These are phyloP conservation scores for Micractinium conductrix DNA, from an alignment of 139 green algal species.

Conservation along the genomic window DNA sequence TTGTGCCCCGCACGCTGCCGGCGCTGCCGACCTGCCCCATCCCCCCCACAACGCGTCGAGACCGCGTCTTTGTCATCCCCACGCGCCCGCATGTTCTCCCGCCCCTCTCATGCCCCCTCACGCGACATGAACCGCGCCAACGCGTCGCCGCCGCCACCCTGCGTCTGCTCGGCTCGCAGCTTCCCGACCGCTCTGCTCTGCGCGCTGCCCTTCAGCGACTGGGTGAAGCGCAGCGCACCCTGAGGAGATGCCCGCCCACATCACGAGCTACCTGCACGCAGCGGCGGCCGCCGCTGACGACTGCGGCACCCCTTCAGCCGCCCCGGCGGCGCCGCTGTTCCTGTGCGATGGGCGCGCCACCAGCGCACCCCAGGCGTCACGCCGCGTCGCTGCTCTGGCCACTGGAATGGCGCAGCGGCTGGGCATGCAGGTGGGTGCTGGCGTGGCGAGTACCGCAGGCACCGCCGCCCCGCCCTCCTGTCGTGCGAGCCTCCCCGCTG, in stretches of 20 bases:
- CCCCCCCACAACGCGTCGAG: too few species aligned
- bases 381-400: slow-evolving; percentile 53
- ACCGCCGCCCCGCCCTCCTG: not conserved
- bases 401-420: slow-evolving; percentile 36
- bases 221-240: not conserved
- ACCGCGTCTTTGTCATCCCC: too few species aligned
- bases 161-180: not conserved
- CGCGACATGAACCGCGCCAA: not conserved
- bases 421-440: slow-evolving; percentile 25
- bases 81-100: too few species aligned
- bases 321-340: slow-evolving; percentile 1
- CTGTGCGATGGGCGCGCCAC: slow-evolving; percentile 25
- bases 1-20: too few species aligned
- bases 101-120: not conserved
- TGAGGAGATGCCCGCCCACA: slow-evolving; percentile 23
- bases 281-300: not conserved
- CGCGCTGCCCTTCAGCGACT: not conserved
- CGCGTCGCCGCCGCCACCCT: not conserved
- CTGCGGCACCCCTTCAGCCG: not conserved
- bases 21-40: too few species aligned
- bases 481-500: slow-evolving; percentile 34
- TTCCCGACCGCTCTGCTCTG: not conserved
- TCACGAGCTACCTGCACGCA: slow-evolving; percentile 16
- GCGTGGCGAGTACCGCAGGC: slow-evolving; percentile 44
- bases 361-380: slow-evolving; percentile 33